Evolutionary conservation across 495 filamentous ascomycete species (phyloP).

Genomic region (Xylaria cubensis): DNA sequence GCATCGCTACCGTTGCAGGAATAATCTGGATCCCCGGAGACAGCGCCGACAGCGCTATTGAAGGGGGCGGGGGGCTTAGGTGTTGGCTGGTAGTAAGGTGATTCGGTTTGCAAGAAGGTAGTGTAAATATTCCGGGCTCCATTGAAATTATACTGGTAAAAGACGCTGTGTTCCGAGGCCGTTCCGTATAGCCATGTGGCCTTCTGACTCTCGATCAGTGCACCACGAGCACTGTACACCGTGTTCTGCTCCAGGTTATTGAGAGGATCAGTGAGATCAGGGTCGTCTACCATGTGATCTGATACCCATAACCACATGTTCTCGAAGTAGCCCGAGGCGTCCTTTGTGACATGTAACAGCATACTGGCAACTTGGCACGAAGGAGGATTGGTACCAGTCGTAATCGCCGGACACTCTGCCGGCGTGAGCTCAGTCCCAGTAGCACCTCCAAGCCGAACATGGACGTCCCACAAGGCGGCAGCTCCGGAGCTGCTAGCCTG

Average conservation of each 20-base stretch:
- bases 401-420: constrained; percentile 59
- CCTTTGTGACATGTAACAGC: constrained; percentile 66
- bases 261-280: constrained; percentile 29
- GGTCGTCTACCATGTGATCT: constrained; percentile 58
- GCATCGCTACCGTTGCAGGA: constrained; percentile 61
- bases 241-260: constrained; percentile 52
- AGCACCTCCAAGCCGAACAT: constrained; percentile 73
- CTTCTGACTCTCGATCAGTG: constrained; percentile 53
- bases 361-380: constrained; percentile 65
- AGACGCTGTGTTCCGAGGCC: constrained; percentile 67
- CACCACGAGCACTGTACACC: constrained; percentile 65
- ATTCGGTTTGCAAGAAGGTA: constrained; percentile 73
- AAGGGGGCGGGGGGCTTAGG: constrained; percentile 61
- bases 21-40: constrained; percentile 36
- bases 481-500: constrained; percentile 49
- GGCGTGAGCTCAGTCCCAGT: constrained; percentile 71
- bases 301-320: constrained; percentile 78
- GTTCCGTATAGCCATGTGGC: constrained; percentile 66
- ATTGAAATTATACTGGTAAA: constrained; percentile 74
- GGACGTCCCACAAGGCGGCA: constrained; percentile 68
- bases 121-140: constrained; percentile 68
- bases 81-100: constrained; percentile 75
- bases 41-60: neutral
- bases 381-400: constrained; percentile 30
- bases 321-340: constrained; percentile 68